A percentile compares a stretch with the other conserved stretches of the same genome.
These are phyloP conservation scores for Amanita polypyramis DNA, from an alignment of 768 basidiomycete species.

Conservation along the genomic window DNA sequence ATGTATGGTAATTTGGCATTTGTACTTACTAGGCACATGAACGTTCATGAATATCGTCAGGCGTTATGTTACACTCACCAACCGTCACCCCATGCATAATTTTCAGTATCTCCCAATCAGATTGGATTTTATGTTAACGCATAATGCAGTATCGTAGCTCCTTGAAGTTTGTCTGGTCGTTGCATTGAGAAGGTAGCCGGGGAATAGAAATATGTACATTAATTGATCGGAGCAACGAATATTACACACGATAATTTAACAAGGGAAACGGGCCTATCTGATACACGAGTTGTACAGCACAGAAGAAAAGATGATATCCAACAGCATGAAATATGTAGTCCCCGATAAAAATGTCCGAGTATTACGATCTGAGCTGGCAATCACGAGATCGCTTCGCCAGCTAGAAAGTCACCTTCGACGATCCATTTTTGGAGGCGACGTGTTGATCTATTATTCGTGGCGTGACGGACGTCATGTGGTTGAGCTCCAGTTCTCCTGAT, in stretches of 20 bases:
- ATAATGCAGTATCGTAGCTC: neutral
- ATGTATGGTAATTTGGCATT: constrained; percentile 2
- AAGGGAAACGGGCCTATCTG: neutral
- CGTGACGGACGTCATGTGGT: constrained; percentile 34
- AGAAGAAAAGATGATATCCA: neutral
- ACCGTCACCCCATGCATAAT: constrained; percentile 1
- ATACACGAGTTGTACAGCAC: constrained; percentile 3
- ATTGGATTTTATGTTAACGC: neutral
- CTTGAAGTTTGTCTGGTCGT: neutral
- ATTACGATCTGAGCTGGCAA: neutral
- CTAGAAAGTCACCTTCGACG: constrained; percentile 15
- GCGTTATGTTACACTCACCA: constrained; percentile 5
- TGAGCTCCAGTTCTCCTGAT: constrained; percentile 32
- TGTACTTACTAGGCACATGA: constrained; percentile 5
- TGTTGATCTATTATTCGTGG: constrained; percentile 26
- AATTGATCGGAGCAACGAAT: constrained; percentile 1
- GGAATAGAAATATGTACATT: neutral
- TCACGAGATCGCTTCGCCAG: neutral
- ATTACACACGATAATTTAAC: constrained; percentile 4
- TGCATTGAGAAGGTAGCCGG: neutral
- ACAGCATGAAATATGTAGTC: neutral
- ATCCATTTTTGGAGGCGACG: constrained; percentile 13
- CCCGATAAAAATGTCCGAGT: neutral
- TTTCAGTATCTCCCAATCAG: constrained; percentile 4
- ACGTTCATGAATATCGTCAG: neutral